These are phyloP conservation scores for Fusarium zealandicum DNA, from an alignment of 2,329 filamentous ascomycete genomes.

Conservation along the genomic window DNA sequence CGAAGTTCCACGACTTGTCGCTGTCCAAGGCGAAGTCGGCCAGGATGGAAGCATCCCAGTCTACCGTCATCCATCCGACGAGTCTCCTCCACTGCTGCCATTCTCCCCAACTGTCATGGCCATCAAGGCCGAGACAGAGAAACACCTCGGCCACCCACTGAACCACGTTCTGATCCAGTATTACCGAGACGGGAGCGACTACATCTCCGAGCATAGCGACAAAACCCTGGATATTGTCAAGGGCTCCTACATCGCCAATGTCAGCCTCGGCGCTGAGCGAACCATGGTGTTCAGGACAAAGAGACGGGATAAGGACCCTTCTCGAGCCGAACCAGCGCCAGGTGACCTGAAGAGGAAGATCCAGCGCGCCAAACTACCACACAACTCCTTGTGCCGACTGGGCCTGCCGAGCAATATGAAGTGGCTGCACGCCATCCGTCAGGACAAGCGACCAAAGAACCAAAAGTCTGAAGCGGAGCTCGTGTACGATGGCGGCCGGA, in stretches of 20 bases:
- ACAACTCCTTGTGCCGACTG: conserved; percentile 88
- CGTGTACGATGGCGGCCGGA: conserved; percentile 77
- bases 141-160: conserved; percentile 76
- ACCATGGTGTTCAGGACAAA: conserved; percentile 91
- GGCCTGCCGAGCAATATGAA: conserved; percentile 81
- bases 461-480: conserved; percentile 76
- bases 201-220: conserved; percentile 96
- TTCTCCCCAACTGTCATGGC: conserved; percentile 77
- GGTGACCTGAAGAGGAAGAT: conserved; percentile 54
- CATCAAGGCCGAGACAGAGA: conserved; percentile 74
- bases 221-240: conserved; percentile 91
- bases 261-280: conserved; percentile 89
- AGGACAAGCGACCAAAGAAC: conserved; percentile 75
- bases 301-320: conserved; percentile 58
- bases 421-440: conserved; percentile 92
- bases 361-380: conserved; percentile 77
- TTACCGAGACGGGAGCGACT: conserved; percentile 88
- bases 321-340: conserved; percentile 25
- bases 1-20: conserved; percentile 88
- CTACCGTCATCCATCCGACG: conserved; percentile 94
- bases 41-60: conserved; percentile 79
- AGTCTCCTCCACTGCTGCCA: conserved; percentile 76
- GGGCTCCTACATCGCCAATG: conserved; percentile 85
- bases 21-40: conserved; percentile 79
- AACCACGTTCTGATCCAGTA: conserved; percentile 95